These are phyloP conservation scores for Ailanthus altissimus DNA, from an alignment of 345 rosid genomes.

Conservation along the genomic window DNA sequence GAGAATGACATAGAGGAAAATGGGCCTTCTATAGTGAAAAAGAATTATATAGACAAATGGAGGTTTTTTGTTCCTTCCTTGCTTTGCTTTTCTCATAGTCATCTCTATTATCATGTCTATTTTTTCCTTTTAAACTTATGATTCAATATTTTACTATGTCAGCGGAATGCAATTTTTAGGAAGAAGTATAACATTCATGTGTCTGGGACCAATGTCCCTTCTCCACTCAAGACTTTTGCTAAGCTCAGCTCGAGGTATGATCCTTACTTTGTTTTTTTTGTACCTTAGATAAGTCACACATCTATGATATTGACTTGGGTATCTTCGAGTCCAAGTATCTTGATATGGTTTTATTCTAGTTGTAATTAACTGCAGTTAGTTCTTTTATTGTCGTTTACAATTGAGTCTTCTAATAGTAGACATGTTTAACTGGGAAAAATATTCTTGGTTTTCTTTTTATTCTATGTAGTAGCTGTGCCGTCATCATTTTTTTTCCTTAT, in stretches of 20 bases:
- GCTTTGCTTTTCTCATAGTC: not conserved
- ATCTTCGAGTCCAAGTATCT: constrained; percentile 2
- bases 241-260: constrained; percentile 69
- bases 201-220: constrained; percentile 69
- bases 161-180: constrained; percentile 73
- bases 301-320: not conserved
- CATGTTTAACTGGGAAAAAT: not conserved
- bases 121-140: not conserved
- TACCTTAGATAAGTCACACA: not conserved
- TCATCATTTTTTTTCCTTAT: not conserved
- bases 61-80: constrained; percentile 48
- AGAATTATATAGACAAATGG: constrained; percentile 57
- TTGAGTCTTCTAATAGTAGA: not conserved
- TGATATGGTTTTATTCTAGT: not conserved
- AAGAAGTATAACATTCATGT: constrained; percentile 79
- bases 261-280: constrained; percentile 8
- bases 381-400: not conserved
- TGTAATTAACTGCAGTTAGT: not conserved
- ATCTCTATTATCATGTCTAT: not conserved
- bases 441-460: not conserved
- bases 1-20: constrained; percentile 29
- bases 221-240: constrained; percentile 69
- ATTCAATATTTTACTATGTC: constrained; percentile 22
- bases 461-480: not conserved
- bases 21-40: constrained; percentile 41